phyloP scores from a whole-genome alignment of 176 grass and related monocot genomes.

The Raddia distichophylla region DNA sequence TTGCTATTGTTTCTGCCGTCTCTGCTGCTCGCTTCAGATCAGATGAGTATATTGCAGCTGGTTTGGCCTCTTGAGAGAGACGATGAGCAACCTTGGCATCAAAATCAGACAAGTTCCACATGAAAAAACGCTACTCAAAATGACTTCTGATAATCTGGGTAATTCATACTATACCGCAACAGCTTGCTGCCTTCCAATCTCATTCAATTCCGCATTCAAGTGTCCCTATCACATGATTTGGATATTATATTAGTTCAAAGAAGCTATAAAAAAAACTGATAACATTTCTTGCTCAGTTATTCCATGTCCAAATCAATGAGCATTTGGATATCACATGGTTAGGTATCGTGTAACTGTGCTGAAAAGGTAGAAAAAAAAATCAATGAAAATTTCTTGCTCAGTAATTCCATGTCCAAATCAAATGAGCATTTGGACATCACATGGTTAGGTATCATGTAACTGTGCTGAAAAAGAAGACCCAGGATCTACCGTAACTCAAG shows the following conservation, averaged over 20 bases:
- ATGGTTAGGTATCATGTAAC: not conserved
- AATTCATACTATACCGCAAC: constrained; percentile 60
- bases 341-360: no score
- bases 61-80: constrained; percentile 73
- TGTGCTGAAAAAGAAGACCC: not conserved
- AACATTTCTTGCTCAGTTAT: no score
- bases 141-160: not conserved
- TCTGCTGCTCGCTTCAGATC: constrained; percentile 88
- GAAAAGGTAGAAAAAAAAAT: no score
- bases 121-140: constrained; percentile 42
- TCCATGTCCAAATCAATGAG: no score
- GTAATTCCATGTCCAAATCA: no score
- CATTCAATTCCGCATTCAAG: constrained; percentile 83
- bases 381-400: no score
- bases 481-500: not conserved
- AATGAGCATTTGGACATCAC: no score
- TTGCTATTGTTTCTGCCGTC: constrained; percentile 77
- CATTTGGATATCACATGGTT: no score
- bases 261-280: not conserved
- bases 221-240: constrained; percentile 56
- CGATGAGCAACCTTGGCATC: constrained; percentile 60
- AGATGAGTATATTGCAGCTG: constrained; percentile 78
- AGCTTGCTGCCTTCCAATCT: constrained; percentile 79
- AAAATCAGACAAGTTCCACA: constrained; percentile 30
- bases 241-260: constrained; percentile 20